phyloP scores from a whole-genome alignment of 352 stramenopile species.

The Elongisporangium senticosum region DNA sequence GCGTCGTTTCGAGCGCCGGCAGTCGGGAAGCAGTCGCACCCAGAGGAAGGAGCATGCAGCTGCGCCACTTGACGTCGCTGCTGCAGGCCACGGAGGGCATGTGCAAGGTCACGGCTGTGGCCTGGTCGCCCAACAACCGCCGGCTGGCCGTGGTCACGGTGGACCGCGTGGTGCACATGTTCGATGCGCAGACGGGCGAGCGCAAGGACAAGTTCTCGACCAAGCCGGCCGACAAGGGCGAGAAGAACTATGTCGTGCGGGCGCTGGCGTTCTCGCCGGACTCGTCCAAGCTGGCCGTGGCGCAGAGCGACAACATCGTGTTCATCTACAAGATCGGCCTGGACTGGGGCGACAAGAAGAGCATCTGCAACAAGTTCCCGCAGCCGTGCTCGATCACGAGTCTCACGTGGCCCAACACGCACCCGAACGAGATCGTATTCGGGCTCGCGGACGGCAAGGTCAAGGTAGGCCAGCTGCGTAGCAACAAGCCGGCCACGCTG shows the following conservation, averaged over 20 bases:
- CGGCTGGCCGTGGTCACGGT: constrained; percentile 90
- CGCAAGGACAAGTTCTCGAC: constrained; percentile 95
- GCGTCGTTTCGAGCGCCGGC: constrained; percentile 36
- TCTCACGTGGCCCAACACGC: constrained; percentile 87
- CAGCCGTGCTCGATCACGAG: constrained; percentile 81
- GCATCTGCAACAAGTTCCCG: constrained; percentile 95
- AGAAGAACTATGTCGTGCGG: constrained; percentile 93
- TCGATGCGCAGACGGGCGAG: constrained; percentile 89
- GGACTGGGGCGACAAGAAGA: constrained; percentile 94
- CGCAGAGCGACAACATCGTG: constrained; percentile 95
- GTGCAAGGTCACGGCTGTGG: constrained; percentile 90
- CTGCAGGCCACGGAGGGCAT: constrained; percentile 87
- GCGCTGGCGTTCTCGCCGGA: constrained; percentile 91
- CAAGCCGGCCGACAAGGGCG: constrained; percentile 91
- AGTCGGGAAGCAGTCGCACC: background rate
- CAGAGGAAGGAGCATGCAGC: constrained; percentile 69
- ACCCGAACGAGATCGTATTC: constrained; percentile 93
- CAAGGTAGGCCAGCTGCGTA: constrained; percentile 90
- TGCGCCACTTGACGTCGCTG: constrained; percentile 89
- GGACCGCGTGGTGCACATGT: constrained; percentile 91
- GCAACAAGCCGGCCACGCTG: constrained; percentile 90
- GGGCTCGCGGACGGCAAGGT: constrained; percentile 92
- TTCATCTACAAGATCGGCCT: constrained; percentile 95
- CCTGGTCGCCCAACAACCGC: constrained; percentile 91
- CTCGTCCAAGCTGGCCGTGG: constrained; percentile 91